Base-by-base conservation (phyloP, 2,329 filamentous ascomycete genomes). In the Fusarium piperis region DNA sequence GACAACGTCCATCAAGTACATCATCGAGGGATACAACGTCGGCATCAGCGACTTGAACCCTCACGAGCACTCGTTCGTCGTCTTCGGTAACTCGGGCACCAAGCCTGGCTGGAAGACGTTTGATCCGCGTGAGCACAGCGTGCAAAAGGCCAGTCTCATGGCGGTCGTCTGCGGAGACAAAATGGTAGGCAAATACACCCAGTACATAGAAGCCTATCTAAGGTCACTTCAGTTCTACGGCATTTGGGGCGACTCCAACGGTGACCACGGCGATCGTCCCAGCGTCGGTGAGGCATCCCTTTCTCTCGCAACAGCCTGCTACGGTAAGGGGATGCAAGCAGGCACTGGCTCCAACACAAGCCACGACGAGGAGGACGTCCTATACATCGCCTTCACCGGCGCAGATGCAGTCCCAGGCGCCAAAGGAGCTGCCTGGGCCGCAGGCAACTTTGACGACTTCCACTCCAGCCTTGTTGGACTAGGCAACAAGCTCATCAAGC, bases 371-470 rank as follows among this genome's bases (percentile, higher is more conserved):
- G 81, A 87, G n/a, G 88, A 91, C 73, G 86, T 91, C 1, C 77
- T 91, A 23, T 91, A 88, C 73, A 81, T 91, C 52, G 89, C 86
- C 0, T 91, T 91, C 70, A 83, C 81, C 0, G 88, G 88, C 0
- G 55, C 78, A 0, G 83, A 85, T 10, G 88, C 89, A 0, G 85
- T 90, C 2, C 88, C 88, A 0, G 88, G 88, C 0, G 78, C 80
- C 5, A 77, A 78, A 1, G 83, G 83, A 11, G 88, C 88, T 1
- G 78, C 84, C 20, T 91, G 89, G 89, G 79, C 79, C 4, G 86
- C 88, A 0, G 74, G 73, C 3, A 82, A 76, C 56, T 84, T 80
- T 12, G 77, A 78, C 2, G 81, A 83, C 10, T 89, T 90, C 65
- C 55, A 64, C 0, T 28, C 38, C 15, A 65, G 64, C 4, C 62